A percentile compares a stretch with the other conserved stretches of the same genome.
Conservation (phyloP, 345 rosid genomes). For the Clarkia xantiana region DNA sequence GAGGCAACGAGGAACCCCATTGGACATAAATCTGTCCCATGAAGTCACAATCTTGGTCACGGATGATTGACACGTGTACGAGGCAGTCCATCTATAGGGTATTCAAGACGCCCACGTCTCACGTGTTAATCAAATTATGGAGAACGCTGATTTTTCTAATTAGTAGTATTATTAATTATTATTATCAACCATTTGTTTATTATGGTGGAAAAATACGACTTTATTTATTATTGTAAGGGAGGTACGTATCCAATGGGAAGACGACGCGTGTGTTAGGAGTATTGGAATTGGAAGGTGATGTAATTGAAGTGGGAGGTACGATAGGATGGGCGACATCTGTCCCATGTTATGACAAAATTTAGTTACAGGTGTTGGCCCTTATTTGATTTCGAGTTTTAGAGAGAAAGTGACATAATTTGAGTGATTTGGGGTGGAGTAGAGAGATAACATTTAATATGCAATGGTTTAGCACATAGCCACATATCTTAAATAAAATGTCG, state of each 20-base stretch:
- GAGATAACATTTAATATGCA: no score
- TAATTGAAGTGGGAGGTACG: not conserved
- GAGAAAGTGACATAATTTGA: not conserved
- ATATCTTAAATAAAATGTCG: no score
- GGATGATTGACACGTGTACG: slow-evolving; percentile 22
- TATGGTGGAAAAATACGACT: not conserved
- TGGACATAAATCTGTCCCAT: slow-evolving; percentile 15
- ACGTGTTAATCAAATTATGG: slow-evolving; percentile 10
- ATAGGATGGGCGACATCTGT: not conserved
- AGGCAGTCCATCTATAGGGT: not conserved
- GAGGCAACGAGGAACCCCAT: slow-evolving; percentile 4
- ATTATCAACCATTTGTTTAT: not conserved
- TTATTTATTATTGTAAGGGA: not conserved
- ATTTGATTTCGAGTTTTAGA: not conserved
- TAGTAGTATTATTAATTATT: not conserved
- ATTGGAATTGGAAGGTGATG: not conserved
- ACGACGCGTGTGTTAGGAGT: not conserved
- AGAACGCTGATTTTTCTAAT: not conserved
- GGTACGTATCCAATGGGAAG: not conserved
- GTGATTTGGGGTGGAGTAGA: no score
- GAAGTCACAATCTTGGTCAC: slow-evolving; percentile 8
- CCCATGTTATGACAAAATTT: not conserved
- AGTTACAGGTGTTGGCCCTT: not conserved
- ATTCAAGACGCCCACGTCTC: slow-evolving; percentile 29
- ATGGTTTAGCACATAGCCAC: no score